A percentile compares a stretch with the other conserved stretches of the same genome.
phyloP scores from a whole-genome alignment of 2,329 filamentous ascomycete species.

The Meredithiella fracta region DNA sequence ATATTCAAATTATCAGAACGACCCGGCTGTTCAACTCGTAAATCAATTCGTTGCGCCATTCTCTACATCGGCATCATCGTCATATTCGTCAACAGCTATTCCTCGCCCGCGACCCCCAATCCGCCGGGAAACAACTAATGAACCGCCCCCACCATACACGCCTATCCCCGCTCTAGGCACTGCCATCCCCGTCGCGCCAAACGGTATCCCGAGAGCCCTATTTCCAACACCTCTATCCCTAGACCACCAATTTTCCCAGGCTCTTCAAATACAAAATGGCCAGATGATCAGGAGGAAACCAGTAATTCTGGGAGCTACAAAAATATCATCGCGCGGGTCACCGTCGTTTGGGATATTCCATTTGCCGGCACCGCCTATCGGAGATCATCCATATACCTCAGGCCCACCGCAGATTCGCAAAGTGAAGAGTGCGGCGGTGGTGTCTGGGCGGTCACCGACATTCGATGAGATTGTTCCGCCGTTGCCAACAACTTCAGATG shows the following conservation, averaged over 20 bases:
- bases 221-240: neutral
- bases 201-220: neutral
- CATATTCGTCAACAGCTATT: neutral
- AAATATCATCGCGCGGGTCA: neutral
- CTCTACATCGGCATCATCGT: neutral
- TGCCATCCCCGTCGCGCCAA: neutral
- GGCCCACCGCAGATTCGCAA: slow-evolving; percentile 5
- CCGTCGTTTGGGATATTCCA: neutral
- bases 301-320: neutral
- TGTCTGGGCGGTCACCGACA: neutral
- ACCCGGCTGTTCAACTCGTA: neutral
- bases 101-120: neutral
- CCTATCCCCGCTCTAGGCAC: neutral
- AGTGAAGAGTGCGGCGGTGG: slow-evolving; percentile 10
- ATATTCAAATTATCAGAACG: neutral
- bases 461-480: neutral
- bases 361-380: neutral
- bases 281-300: slow-evolving; percentile 8
- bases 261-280: neutral
- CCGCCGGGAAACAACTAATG: neutral
- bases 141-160: slow-evolving; percentile 2
- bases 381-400: neutral
- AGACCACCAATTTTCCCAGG: neutral
- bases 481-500: neutral
- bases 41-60: neutral